These are phyloP conservation scores for Scedosporium apiospermum DNA, from an alignment of 2,329 filamentous ascomycete species.

Conservation along the genomic window DNA sequence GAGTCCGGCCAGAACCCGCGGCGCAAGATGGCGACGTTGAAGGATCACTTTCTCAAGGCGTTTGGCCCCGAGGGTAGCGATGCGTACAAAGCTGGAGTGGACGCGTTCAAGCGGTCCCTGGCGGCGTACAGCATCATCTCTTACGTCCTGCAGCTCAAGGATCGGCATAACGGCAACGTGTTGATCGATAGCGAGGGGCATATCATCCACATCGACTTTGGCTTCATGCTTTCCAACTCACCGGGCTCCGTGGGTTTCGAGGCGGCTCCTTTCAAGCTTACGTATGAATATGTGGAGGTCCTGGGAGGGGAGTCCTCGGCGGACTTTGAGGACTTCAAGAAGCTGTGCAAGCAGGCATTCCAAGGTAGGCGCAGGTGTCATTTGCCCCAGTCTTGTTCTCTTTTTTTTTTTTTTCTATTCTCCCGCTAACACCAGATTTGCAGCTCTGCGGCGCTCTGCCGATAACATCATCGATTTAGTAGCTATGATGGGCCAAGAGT, in stretches of 20 bases:
- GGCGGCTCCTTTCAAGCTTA: conserved; percentile 78
- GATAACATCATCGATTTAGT: conserved; percentile 76
- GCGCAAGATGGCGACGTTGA: conserved; percentile 68
- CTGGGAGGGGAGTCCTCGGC: conserved; percentile 62
- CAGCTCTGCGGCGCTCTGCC: conserved; percentile 65
- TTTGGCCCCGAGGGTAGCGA: conserved; percentile 64
- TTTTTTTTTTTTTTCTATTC: too few relatives aligned
- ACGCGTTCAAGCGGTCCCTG: conserved; percentile 72
- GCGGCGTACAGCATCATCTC: conserved; percentile 80
- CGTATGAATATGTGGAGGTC: conserved; percentile 78
- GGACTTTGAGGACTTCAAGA: conserved; percentile 68
- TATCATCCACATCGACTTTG: conserved; percentile 83
- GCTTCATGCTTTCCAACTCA: conserved; percentile 83
- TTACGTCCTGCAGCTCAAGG: conserved; percentile 76
- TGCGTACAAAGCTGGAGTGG: conserved; percentile 60
- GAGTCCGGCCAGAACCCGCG: conserved; percentile 64
- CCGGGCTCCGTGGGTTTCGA: conserved; percentile 79
- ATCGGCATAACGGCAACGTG: conserved; percentile 79
- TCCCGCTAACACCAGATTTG: too few relatives aligned
- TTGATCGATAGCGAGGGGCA: conserved; percentile 79
- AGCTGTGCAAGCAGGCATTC: conserved; percentile 73
- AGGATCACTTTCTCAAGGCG: conserved; percentile 72
- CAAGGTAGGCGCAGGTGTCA: conserved; percentile 44
- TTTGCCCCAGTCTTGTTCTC: too few relatives aligned
- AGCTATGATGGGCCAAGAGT: conserved; percentile 74